These are phyloP conservation scores for Naganishia onofrii DNA, from an alignment of 768 basidiomycete genomes.

Conservation along the genomic window DNA sequence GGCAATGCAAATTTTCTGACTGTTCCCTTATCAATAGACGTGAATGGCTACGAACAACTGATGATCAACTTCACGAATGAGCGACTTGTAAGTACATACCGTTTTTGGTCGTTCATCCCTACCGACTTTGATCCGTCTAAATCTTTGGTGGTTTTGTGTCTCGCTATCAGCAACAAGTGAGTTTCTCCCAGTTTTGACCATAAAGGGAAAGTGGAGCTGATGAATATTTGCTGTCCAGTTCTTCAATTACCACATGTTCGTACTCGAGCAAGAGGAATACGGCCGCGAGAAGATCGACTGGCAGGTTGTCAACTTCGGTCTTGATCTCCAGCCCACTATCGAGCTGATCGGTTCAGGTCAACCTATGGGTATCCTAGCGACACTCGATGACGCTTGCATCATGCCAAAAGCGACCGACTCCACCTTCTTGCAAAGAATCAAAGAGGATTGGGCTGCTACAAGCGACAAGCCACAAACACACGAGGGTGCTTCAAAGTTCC, in stretches of 20 bases:
- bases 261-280: slow-evolving; percentile 98
- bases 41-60: slow-evolving; percentile 94
- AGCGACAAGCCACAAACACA: slow-evolving; percentile 57
- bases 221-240: slow-evolving; percentile 36
- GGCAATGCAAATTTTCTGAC: not conserved
- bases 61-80: slow-evolving; percentile 99
- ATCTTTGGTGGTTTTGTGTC: not conserved
- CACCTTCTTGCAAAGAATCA: slow-evolving; percentile 90
- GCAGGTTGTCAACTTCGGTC: slow-evolving; percentile 96
- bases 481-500: slow-evolving; percentile 78
- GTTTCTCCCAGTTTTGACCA: slow-evolving; percentile 20
- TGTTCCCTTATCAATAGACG: slow-evolving; percentile 36
- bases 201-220: not conserved
- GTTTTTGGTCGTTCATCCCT: not conserved
- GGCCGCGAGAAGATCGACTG: slow-evolving; percentile 92
- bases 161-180: slow-evolving; percentile 69
- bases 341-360: slow-evolving; percentile 87
- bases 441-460: slow-evolving; percentile 66
- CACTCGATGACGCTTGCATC: slow-evolving; percentile 96
- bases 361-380: slow-evolving; percentile 82
- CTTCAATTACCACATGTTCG: slow-evolving; percentile 97
- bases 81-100: slow-evolving; percentile 51
- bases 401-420: slow-evolving; percentile 98
- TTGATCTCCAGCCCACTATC: slow-evolving; percentile 96
- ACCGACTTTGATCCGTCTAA: not conserved